phyloP scores from a whole-genome alignment of 2,329 filamentous ascomycete genomes.

The Gremmenia infestans region DNA sequence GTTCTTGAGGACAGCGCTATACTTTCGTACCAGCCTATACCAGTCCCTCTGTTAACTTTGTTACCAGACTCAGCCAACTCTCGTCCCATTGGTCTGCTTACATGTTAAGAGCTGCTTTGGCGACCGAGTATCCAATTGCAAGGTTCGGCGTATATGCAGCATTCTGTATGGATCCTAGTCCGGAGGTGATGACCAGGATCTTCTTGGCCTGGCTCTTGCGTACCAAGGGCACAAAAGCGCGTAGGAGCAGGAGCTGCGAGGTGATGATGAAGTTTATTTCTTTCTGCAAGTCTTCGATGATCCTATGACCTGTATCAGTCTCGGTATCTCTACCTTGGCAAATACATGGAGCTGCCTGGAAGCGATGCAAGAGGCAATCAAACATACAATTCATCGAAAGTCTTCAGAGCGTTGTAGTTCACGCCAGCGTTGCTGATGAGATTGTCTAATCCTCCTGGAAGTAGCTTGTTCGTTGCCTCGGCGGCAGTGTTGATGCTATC shows the following conservation, averaged over 20 bases:
- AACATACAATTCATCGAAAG: slow-evolving; percentile 21
- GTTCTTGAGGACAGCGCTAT: slow-evolving; percentile 19
- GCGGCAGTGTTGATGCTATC: slow-evolving; percentile 5
- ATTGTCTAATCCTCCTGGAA: slow-evolving; percentile 22
- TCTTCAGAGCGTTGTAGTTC: slow-evolving; percentile 1
- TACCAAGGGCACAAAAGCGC: too few relatives aligned
- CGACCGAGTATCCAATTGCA: slow-evolving; percentile 14
- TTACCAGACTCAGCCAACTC: too few relatives aligned
- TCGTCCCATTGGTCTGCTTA: too few relatives aligned
- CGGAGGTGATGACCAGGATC: slow-evolving; percentile 14
- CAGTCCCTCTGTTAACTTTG: background rate
- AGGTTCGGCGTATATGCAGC: slow-evolving; percentile 13
- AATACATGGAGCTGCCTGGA: too few relatives aligned
- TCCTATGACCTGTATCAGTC: too few relatives aligned
- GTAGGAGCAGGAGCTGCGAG: too few relatives aligned
- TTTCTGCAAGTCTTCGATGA: too few relatives aligned
- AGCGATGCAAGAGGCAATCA: too few relatives aligned
- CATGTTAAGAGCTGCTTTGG: slow-evolving; percentile 20
- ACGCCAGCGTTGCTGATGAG: slow-evolving; percentile 24
- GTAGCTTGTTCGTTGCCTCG: slow-evolving; percentile 7
- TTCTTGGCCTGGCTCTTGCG: too few relatives aligned
- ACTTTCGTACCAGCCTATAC: slow-evolving; percentile 18
- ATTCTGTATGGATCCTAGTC: slow-evolving; percentile 19
- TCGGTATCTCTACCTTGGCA: too few relatives aligned
- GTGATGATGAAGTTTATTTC: too few relatives aligned